Conservation (phyloP, 306 rosid genomes). For the Corylus americana region DNA sequence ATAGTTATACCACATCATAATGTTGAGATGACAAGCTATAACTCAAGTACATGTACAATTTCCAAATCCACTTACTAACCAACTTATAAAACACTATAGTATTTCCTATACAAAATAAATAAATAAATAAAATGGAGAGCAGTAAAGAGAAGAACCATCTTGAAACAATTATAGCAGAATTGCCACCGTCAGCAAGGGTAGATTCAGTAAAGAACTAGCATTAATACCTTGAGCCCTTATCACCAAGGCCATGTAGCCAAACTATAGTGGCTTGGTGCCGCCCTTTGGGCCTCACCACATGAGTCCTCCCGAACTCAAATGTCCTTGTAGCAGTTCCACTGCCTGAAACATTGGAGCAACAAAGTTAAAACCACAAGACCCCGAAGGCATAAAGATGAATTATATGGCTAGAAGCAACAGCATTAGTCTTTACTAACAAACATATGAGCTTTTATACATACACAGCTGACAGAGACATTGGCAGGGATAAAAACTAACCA, state of each 20-base stretch:
- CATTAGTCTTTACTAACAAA: slow-evolving; percentile 3
- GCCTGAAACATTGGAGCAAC: slow-evolving; percentile 54
- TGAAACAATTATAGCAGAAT: slow-evolving; percentile 9
- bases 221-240: slow-evolving; percentile 82
- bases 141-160: slow-evolving; percentile 10
- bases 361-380: slow-evolving; percentile 34
- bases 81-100: slow-evolving; percentile 17
- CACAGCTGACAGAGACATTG: slow-evolving; percentile 14
- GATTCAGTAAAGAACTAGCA: slow-evolving; percentile 19
- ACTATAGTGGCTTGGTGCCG: slow-evolving; percentile 88
- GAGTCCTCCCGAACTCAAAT: slow-evolving; percentile 88
- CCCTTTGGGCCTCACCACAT: slow-evolving; percentile 91
- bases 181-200: slow-evolving; percentile 16
- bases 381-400: slow-evolving; percentile 25
- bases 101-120: neutral
- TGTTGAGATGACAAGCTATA: neutral
- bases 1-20: slow-evolving; percentile 8
- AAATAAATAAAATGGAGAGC: neutral
- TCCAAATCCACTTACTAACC: slow-evolving; percentile 15
- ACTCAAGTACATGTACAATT: slow-evolving; percentile 3
- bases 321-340: slow-evolving; percentile 64
- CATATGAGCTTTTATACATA: neutral
- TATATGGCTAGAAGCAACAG: slow-evolving; percentile 9
- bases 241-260: slow-evolving; percentile 95
- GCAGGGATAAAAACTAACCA: slow-evolving; percentile 59